Conservation (phyloP, 163 green algal genomes). For the Chlorella variabilis region DNA sequence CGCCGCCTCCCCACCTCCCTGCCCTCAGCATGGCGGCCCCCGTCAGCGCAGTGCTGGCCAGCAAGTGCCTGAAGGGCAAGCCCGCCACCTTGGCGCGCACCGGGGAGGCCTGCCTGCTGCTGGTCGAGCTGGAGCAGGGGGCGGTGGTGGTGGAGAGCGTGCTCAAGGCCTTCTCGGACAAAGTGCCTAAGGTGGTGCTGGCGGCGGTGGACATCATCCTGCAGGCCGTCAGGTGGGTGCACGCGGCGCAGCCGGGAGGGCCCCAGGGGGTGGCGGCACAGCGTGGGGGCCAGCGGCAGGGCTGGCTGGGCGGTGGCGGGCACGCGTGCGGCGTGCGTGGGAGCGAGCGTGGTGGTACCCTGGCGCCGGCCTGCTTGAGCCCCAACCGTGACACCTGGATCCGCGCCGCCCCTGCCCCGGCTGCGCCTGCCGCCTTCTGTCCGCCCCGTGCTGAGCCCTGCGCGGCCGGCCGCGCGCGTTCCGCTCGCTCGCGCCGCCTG, state of each 20-base stretch:
- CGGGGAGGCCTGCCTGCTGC: constrained; percentile 74
- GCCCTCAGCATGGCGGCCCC: constrained; percentile 77
- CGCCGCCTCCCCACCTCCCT: too few species aligned
- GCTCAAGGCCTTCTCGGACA: constrained; percentile 82
- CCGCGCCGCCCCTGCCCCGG: too few species aligned
- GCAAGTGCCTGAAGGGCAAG: constrained; percentile 85
- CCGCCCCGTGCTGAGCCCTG: not conserved
- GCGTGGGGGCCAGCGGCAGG: too few species aligned
- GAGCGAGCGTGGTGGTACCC: too few species aligned
- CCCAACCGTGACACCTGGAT: too few species aligned
- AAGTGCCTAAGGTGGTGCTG: constrained; percentile 94
- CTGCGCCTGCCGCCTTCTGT: too few species aligned
- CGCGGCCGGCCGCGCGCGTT: not conserved
- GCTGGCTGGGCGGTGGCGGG: too few species aligned
- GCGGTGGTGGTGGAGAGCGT: constrained; percentile 71
- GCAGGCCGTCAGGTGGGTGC: constrained; percentile 67
- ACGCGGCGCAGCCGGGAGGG: not conserved
- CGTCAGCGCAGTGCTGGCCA: constrained; percentile 70
- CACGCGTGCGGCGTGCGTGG: too few species aligned
- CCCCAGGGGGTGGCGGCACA: too few species aligned
- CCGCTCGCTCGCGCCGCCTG: not conserved
- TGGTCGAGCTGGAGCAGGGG: constrained; percentile 90
- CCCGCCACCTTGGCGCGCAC: constrained; percentile 78
- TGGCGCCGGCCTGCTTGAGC: too few species aligned
- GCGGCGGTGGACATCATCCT: constrained; percentile 80